These are phyloP conservation scores for Ogataea nakhonphanomensis DNA, from an alignment of 805 yeast species.

Conservation along the genomic window DNA sequence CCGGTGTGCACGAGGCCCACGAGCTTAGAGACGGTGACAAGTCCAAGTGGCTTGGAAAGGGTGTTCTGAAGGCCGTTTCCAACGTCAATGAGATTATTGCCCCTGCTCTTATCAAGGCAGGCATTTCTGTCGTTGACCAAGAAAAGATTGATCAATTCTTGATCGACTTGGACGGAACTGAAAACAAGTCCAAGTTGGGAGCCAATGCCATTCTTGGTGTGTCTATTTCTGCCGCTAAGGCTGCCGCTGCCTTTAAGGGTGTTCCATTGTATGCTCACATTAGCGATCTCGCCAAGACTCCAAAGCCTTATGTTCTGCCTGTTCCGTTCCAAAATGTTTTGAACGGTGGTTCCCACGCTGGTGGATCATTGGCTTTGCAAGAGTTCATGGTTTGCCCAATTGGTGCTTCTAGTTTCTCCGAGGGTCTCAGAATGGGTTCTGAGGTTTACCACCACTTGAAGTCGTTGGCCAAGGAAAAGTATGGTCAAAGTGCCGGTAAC, in stretches of 20 bases:
- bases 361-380: conserved; percentile 98
- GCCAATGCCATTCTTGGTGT: conserved; percentile 99
- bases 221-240: conserved; percentile 94
- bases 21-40: conserved; percentile 98
- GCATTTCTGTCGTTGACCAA: conserved; percentile 85
- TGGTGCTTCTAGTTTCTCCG: conserved; percentile 85
- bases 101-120: conserved; percentile 82
- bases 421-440: conserved; percentile 94
- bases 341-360: conserved; percentile 99
- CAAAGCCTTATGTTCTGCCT: conserved; percentile 88
- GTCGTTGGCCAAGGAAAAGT: conserved; percentile 86
- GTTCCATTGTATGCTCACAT: conserved; percentile 93
- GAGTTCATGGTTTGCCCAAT: conserved; percentile 99
- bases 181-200: conserved; percentile 96
- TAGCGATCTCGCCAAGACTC: conserved; percentile 73
- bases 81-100: conserved; percentile 94
- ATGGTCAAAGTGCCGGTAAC: conserved; percentile 98
- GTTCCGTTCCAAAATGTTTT: conserved; percentile 99
- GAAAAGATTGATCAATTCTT: conserved; percentile 82
- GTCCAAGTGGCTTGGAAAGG: conserved; percentile 97
- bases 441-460: conserved; percentile 98
- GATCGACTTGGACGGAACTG: conserved; percentile 87
- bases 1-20: conserved; percentile 97
- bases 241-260: conserved; percentile 94
- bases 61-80: conserved; percentile 94